Evolutionary conservation across 2,329 filamentous ascomycete species (phyloP), one percentile per base, ranked within the genome.

Genomic region (Fusarium austroafricanum): DNA sequence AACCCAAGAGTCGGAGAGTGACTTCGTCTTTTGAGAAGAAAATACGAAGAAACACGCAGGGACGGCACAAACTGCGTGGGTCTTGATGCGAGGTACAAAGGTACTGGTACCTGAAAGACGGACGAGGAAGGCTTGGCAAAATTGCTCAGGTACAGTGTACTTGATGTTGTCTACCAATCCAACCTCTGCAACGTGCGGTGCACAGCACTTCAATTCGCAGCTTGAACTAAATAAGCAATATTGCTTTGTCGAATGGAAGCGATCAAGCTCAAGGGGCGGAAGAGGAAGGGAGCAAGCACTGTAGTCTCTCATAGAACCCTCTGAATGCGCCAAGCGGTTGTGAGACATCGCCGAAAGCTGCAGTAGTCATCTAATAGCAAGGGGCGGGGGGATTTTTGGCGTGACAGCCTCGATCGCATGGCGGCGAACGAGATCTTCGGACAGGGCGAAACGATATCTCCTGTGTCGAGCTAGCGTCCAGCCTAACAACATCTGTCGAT

Each of bases 31-130:
- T 31, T 53, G 51, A 29, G 38, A 43, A 40, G 46, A 55, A 49
- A 68, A 73, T 73, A 73, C 71, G 71, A 73, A 73, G 66, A 59
- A 57, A 58, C 67, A 67, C 60, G 68, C 71, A 73, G 68, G 70
- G 63, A 54, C 61, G 54, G 60, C 60, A 57, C 58, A 69, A 67
- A 62, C 59, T 60, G 54, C 68, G 56, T 71, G 70, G 60, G 68
- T 65, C 70, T 61, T 49, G 29, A 71, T 69, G 67, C 56, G 67
- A 72, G 67, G 67, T 60, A 62, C 47, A 42, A 31, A 70, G 46
- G 71, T 73, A 73, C 60, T 39, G 56, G 68, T 73, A 73, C 71
- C 57, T 72, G 46, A 21, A 38, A 47, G 21, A 61, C 49, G 47
- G 42, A 51, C 37, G 40, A 65, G 43, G 51, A 50, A 54, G 53